Evolutionary conservation across 805 yeast species (phyloP), one percentile per base, ranked within the genome.

Genomic region (Aciculoconidium aculeatum): DNA sequence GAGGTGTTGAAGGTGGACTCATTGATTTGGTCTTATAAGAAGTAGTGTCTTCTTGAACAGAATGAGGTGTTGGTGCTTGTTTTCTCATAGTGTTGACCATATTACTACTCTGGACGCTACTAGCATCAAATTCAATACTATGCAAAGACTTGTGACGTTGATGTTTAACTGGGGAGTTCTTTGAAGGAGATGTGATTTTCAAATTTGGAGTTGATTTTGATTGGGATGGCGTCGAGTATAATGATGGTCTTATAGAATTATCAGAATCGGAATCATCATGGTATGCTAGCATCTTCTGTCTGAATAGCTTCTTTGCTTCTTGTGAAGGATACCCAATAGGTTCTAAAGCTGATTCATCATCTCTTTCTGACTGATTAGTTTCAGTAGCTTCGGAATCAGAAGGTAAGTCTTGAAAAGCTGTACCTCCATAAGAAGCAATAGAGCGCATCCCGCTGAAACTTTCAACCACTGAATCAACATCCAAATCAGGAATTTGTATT

Each of bases 401-500:
- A 33, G 16, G 21, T 13, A 28, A 16, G 17, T 55, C 61, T 15
- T 55, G 49, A 30, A 52, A 54, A 1, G 51, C 40, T 2, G 52
- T 42, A 1, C 58, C 57, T 37, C 44, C 44, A 21, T 31, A 36
- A 3, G 45, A 19, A 3, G 28, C 16, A 36, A 15, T 29, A 20
- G n/a, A 25, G 22, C 7, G 15, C 7, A 25, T 23, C 33, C 16
- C 21, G 2, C 22, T 16, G 11, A 25, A 25, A 14, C 20, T n/a
- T 7, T 40, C 41, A 14, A 36, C 22, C 11, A 39, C 32, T 6
- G 38, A 32, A 5, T 32, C 29, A 23, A 53, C 58, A 17, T 46
- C 45, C 15, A 63, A 44, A 26, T 61, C 60, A 1, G 70, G 70
- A 13, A 65, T 65, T 31, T 62, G 65, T 12, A 65, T 65, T 29